A percentile compares a stretch with the other conserved stretches of the same genome.
Conservation (phyloP, 176 grass and related monocot genomes). For the Bonia amplexicaulis region DNA sequence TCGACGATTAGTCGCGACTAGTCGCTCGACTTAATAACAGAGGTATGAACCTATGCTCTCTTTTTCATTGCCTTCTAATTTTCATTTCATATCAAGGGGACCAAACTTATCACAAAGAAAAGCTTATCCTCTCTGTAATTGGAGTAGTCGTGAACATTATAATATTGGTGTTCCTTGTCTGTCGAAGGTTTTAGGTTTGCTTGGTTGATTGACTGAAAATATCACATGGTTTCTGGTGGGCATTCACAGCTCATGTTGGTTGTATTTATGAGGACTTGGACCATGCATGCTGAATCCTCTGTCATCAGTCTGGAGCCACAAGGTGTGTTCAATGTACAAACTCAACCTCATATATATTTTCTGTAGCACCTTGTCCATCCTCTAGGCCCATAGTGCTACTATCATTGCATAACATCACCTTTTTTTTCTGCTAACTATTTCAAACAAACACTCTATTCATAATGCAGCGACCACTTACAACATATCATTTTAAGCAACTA, state of each 20-base stretch:
- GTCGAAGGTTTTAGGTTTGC: not conserved
- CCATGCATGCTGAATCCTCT: slow-evolving; percentile 28
- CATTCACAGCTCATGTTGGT: slow-evolving; percentile 22
- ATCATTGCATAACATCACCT: no score
- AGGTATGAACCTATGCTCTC: not conserved
- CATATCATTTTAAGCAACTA: no score
- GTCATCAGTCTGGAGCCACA: slow-evolving; percentile 24
- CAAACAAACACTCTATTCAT: no score
- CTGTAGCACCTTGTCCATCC: no score
- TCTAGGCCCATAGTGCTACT: no score
- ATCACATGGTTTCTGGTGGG: slow-evolving; percentile 25
- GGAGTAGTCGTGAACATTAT: not conserved
- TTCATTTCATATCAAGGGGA: not conserved
- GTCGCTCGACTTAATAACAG: no score
- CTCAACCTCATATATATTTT: not conserved
- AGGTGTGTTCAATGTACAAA: not conserved
- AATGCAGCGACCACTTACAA: no score
- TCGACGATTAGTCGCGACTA: no score
- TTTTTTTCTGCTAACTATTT: no score
- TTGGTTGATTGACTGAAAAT: not conserved
- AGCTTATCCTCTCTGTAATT: not conserved
- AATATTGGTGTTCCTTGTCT: not conserved
- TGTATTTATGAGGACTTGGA: slow-evolving; percentile 42
- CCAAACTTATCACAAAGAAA: not conserved
- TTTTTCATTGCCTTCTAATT: not conserved